Conservation (phyloP, 148 eudicot genomes). For the Gaultheria prostrata region DNA sequence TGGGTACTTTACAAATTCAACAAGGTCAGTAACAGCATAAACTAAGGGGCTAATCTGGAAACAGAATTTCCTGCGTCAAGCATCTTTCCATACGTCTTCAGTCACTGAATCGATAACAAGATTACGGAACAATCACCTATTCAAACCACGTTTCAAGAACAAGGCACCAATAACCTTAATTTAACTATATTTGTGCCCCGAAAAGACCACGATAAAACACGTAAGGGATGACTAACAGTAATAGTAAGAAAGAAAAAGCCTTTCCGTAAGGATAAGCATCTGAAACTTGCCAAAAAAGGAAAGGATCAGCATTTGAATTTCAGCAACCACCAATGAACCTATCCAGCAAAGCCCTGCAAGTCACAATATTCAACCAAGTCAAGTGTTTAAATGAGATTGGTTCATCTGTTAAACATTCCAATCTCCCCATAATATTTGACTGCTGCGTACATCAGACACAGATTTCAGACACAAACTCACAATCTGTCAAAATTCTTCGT, state of each 20-base stretch:
- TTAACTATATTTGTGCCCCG: not conserved
- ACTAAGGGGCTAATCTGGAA: not conserved
- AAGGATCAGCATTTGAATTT: not conserved
- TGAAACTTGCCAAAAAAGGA: too few species aligned
- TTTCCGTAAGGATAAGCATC: too few species aligned
- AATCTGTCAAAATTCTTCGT: not conserved
- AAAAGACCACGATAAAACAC: not conserved
- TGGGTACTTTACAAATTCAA: not conserved
- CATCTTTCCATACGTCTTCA: not conserved
- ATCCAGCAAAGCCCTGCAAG: not conserved
- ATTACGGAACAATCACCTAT: not conserved
- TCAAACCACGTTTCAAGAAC: not conserved
- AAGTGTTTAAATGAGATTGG: not conserved
- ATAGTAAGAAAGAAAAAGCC: too few species aligned
- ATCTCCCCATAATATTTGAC: not conserved
- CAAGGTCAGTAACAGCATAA: not conserved
- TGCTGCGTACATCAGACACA: not conserved
- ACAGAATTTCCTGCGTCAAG: not conserved
- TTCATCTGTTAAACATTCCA: not conserved
- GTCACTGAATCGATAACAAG: not conserved
- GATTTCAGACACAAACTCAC: not conserved
- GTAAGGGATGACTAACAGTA: not conserved
- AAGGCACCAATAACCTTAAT: not conserved
- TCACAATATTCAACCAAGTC: not conserved
- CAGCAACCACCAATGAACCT: not conserved